A percentile compares a stretch with the other conserved stretches of the same genome.
Conservation (phyloP, 768 basidiomycete genomes). For the Trametes elegans region DNA sequence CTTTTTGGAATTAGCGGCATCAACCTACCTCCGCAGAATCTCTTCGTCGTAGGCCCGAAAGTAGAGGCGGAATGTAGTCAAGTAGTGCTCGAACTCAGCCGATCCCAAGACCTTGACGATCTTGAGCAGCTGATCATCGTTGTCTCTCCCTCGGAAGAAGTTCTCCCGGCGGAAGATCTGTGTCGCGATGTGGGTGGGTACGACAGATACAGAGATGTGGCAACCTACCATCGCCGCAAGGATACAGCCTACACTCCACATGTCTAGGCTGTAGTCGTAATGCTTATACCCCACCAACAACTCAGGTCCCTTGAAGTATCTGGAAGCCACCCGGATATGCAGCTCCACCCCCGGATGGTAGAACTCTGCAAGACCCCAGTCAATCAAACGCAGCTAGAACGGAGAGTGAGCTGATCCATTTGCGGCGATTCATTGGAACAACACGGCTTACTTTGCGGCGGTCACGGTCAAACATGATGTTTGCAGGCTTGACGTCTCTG, state of each 20-base stretch:
- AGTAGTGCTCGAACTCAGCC: slow-evolving; percentile 88
- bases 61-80: slow-evolving; percentile 91
- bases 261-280: slow-evolving; percentile 95
- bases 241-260: slow-evolving; percentile 99
- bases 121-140: slow-evolving; percentile 97
- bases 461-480: slow-evolving; percentile 98
- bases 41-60: slow-evolving; percentile 92
- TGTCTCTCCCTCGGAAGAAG: slow-evolving; percentile 99
- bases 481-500: slow-evolving; percentile 96
- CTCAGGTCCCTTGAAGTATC: slow-evolving; percentile 98
- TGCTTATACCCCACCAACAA: slow-evolving; percentile 94
- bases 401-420: not conserved
- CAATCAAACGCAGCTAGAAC: slow-evolving; percentile 84
- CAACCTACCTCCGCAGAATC: slow-evolving; percentile 71
- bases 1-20: no score
- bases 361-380: slow-evolving; percentile 99
- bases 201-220: not conserved
- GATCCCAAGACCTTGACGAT: slow-evolving; percentile 97
- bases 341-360: slow-evolving; percentile 97
- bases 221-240: slow-evolving; percentile 88
- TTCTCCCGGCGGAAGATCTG: slow-evolving; percentile 98
- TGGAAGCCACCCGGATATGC: slow-evolving; percentile 93
- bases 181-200: slow-evolving; percentile 2
- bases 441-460: slow-evolving; percentile 70
- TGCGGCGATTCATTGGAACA: not conserved